phyloP scores from a whole-genome alignment of 441 rosid genomes.

The Syzygium syzygioides region DNA sequence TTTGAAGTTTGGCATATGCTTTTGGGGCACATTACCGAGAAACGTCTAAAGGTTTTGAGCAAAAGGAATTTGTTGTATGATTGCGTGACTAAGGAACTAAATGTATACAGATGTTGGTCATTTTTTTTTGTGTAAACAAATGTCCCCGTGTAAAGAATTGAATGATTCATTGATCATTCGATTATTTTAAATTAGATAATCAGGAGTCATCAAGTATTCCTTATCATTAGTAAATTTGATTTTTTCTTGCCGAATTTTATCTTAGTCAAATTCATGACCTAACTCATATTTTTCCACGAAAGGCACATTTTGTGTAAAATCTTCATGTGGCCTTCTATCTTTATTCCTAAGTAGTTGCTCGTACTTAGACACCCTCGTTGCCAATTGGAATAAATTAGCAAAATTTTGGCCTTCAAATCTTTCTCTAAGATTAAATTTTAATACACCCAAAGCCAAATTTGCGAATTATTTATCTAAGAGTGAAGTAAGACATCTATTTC shows the following conservation, averaged over 20 bases:
- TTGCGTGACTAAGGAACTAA: neutral
- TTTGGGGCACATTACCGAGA: too few relatives aligned
- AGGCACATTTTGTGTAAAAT: neutral
- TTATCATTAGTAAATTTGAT: neutral
- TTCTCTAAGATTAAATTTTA: neutral
- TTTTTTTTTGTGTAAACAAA: neutral
- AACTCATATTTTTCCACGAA: neutral
- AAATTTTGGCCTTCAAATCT: neutral
- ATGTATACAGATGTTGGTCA: neutral
- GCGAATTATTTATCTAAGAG: neutral
- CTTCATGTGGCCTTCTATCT: neutral
- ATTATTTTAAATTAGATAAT: neutral
- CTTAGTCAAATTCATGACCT: neutral
- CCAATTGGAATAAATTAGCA: neutral
- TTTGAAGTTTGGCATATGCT: neutral
- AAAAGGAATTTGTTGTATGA: neutral
- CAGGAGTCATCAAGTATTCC: neutral
- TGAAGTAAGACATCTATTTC: neutral
- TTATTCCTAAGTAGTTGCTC: neutral
- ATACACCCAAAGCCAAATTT: neutral
- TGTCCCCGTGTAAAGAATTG: neutral
- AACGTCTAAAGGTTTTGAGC: too few relatives aligned
- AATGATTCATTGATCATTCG: neutral
- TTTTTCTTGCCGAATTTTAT: neutral
- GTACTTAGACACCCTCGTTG: neutral